These are phyloP conservation scores for Hypoxylon sp. DNA, from an alignment of 2,329 filamentous ascomycete genomes.

Conservation along the genomic window DNA sequence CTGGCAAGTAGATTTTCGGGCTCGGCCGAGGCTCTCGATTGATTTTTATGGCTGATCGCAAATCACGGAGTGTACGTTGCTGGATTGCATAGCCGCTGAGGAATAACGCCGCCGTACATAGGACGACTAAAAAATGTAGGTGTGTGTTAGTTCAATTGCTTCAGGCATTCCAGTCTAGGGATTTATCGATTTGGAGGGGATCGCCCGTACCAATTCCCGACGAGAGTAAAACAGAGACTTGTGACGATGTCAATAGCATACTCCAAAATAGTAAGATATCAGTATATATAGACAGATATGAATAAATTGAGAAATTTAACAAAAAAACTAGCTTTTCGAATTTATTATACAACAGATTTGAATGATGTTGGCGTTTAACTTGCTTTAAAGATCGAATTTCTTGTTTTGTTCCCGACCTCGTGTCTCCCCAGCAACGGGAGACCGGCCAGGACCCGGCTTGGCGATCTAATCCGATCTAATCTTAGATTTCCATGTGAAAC, in stretches of 20 bases:
- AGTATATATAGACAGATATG: constrained; percentile 21
- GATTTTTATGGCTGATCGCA: constrained; percentile 80
- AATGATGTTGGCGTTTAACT: constrained; percentile 15
- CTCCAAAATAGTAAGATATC: constrained; percentile 42
- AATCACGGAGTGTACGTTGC: constrained; percentile 83
- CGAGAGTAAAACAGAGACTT: constrained; percentile 78
- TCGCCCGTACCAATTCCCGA: constrained; percentile 70
- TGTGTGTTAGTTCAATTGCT: constrained; percentile 14
- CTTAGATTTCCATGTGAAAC: constrained; percentile 30
- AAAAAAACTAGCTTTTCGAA: constrained; percentile 13
- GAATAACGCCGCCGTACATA: constrained; percentile 87
- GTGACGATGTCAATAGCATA: constrained; percentile 76
- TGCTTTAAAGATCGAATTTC: constrained; percentile 35
- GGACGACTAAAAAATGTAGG: constrained; percentile 67
- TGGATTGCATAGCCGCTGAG: constrained; percentile 90
- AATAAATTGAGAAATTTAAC: constrained; percentile 11
- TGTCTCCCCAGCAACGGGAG: constrained; percentile 41
- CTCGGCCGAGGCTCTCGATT: constrained; percentile 60
- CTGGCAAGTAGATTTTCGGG: constrained; percentile 66
- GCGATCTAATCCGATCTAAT: constrained; percentile 44
- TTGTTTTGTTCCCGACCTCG: constrained; percentile 45
- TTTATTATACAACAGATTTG: constrained; percentile 17
- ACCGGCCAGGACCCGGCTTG: constrained; percentile 38
- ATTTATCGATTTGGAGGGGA: constrained; percentile 19
- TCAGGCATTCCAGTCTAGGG: background rate